phyloP scores from a whole-genome alignment of 2,329 filamentous ascomycete genomes.

The Trichoderma pleuroti region DNA sequence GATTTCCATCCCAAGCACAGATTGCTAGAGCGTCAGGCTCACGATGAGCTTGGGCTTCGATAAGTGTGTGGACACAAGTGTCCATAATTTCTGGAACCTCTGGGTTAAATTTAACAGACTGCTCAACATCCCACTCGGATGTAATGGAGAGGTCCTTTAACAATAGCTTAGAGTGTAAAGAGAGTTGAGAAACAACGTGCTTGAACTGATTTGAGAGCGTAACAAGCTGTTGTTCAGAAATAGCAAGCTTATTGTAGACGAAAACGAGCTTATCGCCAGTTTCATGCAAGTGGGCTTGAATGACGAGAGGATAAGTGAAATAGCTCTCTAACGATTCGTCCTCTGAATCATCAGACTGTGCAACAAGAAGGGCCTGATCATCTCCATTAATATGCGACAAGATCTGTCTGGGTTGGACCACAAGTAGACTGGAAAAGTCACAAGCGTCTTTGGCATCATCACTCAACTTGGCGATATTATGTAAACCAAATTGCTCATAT shows the following conservation, averaged over 20 bases:
- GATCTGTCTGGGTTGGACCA: conserved; percentile 4
- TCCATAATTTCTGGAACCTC: neutral
- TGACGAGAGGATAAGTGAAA: conserved; percentile 13
- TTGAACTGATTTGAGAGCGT: conserved; percentile 4
- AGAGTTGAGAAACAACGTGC: neutral
- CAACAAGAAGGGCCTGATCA: neutral
- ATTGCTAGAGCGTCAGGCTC: neutral
- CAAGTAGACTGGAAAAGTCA: conserved; percentile 11
- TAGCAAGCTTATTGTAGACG: neutral
- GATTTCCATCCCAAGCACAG: conserved; percentile 5
- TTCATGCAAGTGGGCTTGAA: conserved; percentile 9
- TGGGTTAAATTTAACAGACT: neutral
- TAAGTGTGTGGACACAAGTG: conserved; percentile 29
- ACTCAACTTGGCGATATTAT: conserved; percentile 11
- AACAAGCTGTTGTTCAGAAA: neutral
- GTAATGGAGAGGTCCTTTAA: neutral
- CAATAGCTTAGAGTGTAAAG: neutral
- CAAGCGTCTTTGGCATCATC: conserved; percentile 2
- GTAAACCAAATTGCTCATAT: conserved; percentile 25
- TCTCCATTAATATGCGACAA: neutral
- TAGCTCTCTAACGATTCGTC: conserved; percentile 4
- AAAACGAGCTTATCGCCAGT: neutral
- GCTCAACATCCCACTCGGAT: neutral
- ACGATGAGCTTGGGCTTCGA: neutral
- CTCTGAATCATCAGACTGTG: neutral